Base-by-base conservation (phyloP, 164 flowering plant genomes). In the Magnolia sinica region DNA sequence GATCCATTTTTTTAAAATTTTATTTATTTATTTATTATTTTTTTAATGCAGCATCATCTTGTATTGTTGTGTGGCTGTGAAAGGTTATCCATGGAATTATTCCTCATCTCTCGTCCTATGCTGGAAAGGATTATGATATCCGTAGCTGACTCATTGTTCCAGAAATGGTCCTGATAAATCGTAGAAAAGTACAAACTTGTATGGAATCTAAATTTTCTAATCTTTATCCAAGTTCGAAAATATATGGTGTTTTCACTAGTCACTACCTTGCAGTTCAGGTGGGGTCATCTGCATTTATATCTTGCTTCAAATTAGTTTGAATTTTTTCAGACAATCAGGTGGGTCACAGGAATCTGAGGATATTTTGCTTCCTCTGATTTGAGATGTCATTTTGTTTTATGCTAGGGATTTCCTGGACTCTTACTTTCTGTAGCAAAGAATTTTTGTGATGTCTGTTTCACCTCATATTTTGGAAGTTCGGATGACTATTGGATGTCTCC, bases 221-320 rank as follows among this genome's bases (percentile, higher is more conserved):
- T 22, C 29, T 66, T 8, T 22, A 22, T 3, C 31, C 29, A 66
- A 24, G 11, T 10, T 23, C 9, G 14, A 24, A 66, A 22, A 23
- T 66, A 22, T 10, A 9, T 66, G 24, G 68, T 66, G 68, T 7
- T 22, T 66, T 66, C 29, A 20, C 27, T 29, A 27, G 22, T 66
- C 29, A 20, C 29, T 68, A 16, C 27, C 45, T 37, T 68, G 16
- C 1, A 3, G 29, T 37, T 68, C 22, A 29, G 50, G 71, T 13
- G 71, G 71, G 71, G 71, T 27, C 50, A 9, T 29, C 71, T 13
- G 71, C 20, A 20, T 68, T 68, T 68, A 45, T 68, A 29, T 68
- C 13, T 29, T 37, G n/a, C 50, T 68, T 68, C 20, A 13, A 37
- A 8, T 68, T 68, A 13, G 13, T 37, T 37, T 68, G 45, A 19